These are phyloP conservation scores for Zelopaecilomyces penicillatus DNA, from an alignment of 2,329 filamentous ascomycete species.

Conservation along the genomic window DNA sequence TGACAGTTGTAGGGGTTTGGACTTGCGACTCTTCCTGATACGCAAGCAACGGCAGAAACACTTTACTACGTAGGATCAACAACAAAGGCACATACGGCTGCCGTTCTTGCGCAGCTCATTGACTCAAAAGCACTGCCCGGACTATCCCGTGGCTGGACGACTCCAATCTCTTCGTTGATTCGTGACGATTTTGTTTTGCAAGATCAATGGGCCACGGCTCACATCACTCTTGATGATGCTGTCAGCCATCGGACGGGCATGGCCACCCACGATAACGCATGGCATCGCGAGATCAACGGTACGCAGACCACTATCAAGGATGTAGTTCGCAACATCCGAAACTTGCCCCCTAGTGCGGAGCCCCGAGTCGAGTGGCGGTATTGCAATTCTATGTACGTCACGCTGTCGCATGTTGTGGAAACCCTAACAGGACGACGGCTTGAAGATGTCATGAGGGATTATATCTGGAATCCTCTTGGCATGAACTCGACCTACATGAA, in stretches of 20 bases:
- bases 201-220: constrained; percentile 34
- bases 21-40: constrained; percentile 26
- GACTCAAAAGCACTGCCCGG: constrained; percentile 21
- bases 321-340: constrained; percentile 33
- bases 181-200: constrained; percentile 43
- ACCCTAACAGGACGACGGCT: constrained; percentile 28
- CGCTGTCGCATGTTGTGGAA: constrained; percentile 36
- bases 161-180: constrained; percentile 37
- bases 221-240: constrained; percentile 46
- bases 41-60: constrained; percentile 34
- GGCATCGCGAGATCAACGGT: constrained; percentile 19
- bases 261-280: constrained; percentile 29
- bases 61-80: constrained; percentile 48
- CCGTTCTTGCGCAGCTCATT: constrained; percentile 38
- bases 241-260: constrained; percentile 44
- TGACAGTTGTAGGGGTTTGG: constrained; percentile 20
- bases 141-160: constrained; percentile 34
- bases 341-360: constrained; percentile 35
- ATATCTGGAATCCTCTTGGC: constrained; percentile 36
- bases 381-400: constrained; percentile 42
- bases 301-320: constrained; percentile 22
- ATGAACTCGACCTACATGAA: constrained; percentile 37
- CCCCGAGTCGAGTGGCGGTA: constrained; percentile 40
- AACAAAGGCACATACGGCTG: constrained; percentile 47
- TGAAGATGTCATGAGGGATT: constrained; percentile 29